These are phyloP conservation scores for Scheffersomyces segobiensis DNA, from an alignment of 1,139 yeast genomes.

Conservation along the genomic window DNA sequence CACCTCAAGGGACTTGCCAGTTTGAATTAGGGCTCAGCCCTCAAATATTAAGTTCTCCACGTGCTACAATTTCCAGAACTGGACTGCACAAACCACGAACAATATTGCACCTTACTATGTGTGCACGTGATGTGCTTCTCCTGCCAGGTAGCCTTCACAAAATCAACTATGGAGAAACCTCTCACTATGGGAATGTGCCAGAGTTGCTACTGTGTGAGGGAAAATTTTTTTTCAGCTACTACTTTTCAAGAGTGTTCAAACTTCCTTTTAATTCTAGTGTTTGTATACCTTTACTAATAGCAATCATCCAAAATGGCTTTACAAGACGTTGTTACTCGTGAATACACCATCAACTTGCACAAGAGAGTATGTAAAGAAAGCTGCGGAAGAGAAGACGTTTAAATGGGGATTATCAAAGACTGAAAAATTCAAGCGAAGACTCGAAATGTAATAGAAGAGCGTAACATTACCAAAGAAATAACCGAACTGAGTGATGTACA, in stretches of 20 bases:
- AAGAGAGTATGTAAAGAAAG: conserved; percentile 77
- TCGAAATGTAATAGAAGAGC: background rate
- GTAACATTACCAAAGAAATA: background rate
- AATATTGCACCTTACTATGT: background rate
- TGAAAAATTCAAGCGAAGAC: background rate
- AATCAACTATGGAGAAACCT: background rate
- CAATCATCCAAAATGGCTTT: conserved; percentile 70
- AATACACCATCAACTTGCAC: conserved; percentile 99
- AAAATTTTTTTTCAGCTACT: conserved; percentile 1
- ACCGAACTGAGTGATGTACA: too few relatives aligned
- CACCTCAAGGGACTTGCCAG: background rate
- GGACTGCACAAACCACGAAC: background rate
- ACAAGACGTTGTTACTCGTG: conserved; percentile 99
- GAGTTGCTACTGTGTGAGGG: conserved; percentile 2
- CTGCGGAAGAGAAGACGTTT: background rate
- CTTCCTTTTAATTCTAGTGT: background rate
- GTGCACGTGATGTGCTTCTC: background rate
- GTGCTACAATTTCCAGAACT: background rate
- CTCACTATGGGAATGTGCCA: background rate
- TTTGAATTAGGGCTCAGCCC: background rate
- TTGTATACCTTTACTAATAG: conserved; percentile 4
- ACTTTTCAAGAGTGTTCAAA: background rate
- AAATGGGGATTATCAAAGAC: background rate
- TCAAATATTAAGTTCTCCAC: background rate
- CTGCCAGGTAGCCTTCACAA: background rate